Evolutionary conservation across 306 rosid genomes (phyloP).

Genomic region (Astragalus membranaceus): DNA sequence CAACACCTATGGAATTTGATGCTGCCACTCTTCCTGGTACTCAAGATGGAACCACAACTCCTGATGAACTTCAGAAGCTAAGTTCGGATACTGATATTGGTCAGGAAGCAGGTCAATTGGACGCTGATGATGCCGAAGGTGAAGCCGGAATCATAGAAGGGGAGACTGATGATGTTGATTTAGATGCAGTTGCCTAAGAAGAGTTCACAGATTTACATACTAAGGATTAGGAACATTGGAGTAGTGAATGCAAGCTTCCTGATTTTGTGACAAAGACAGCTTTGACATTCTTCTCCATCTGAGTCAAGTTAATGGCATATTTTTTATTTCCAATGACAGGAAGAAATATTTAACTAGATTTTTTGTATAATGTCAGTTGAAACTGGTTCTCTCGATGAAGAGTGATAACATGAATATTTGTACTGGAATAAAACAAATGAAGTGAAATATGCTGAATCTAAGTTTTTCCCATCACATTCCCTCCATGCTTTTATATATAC

Average conservation of each 20-base stretch:
- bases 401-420: neutral
- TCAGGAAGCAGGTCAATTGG: constrained; percentile 84
- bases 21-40: constrained; percentile 33
- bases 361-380: neutral
- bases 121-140: constrained; percentile 74
- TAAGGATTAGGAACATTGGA: constrained; percentile 3
- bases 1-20: constrained; percentile 61
- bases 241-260: neutral
- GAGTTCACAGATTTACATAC: neutral
- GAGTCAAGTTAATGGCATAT: neutral
- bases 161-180: constrained; percentile 65
- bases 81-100: constrained; percentile 69
- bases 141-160: constrained; percentile 84
- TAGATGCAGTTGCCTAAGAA: constrained; percentile 52
- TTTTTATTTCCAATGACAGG: neutral
- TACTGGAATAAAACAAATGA: neutral
- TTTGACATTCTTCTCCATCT: neutral
- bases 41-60: constrained; percentile 54
- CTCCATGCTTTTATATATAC: neutral
- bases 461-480: neutral
- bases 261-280: neutral
- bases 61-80: constrained; percentile 74
- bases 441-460: neutral
- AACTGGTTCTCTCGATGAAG: neutral
- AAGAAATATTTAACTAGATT: neutral